A percentile compares a stretch with the other conserved stretches of the same genome.
phyloP scores from a whole-genome alignment of 768 basidiomycete genomes.

The Tricholoma sp. region DNA sequence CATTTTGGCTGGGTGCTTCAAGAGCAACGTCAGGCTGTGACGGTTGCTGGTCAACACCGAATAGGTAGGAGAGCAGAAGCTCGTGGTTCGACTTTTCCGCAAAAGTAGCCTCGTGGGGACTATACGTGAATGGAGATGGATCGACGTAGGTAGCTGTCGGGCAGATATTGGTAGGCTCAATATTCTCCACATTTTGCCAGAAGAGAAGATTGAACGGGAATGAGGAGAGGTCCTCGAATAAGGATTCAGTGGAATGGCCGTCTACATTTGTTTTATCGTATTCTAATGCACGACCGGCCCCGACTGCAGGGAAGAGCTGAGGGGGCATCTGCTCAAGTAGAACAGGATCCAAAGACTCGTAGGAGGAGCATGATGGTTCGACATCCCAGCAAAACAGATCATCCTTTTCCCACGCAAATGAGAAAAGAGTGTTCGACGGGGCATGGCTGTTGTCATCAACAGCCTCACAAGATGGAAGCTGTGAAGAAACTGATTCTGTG shows the following conservation, averaged over 20 bases:
- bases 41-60: background rate
- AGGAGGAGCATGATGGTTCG: background rate
- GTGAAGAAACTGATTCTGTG: background rate
- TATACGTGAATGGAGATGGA: background rate
- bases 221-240: background rate
- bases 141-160: background rate
- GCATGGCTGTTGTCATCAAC: background rate
- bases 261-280: background rate
- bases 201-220: background rate
- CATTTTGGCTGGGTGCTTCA: background rate
- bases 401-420: background rate
- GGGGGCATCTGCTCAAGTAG: background rate
- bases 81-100: background rate
- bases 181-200: background rate
- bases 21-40: background rate
- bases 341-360: background rate
- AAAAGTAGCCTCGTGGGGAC: background rate
- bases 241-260: background rate
- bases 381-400: background rate
- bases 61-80: background rate
- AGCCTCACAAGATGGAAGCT: background rate
- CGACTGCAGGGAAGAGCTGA: background rate
- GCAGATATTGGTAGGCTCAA: background rate
- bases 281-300: background rate
- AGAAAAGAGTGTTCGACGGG: background rate